Evolutionary conservation across 306 rosid species (phyloP).

Genomic region (Cicer bijugum): DNA sequence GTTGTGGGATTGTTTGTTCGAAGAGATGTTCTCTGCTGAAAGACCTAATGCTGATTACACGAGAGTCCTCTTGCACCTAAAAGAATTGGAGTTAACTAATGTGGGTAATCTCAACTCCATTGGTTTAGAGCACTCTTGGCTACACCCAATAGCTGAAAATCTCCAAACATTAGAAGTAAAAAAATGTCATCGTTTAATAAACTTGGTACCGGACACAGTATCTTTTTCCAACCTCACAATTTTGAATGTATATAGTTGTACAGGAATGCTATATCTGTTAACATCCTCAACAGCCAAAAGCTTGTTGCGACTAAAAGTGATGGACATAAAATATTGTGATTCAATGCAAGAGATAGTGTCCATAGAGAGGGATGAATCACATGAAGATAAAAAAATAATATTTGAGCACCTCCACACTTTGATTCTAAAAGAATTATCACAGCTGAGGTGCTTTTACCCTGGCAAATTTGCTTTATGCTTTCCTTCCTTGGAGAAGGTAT

Average conservation of each 20-base stretch:
- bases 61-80: slow-evolving; percentile 18
- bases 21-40: slow-evolving; percentile 33
- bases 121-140: slow-evolving; percentile 42
- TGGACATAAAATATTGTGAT: slow-evolving; percentile 5
- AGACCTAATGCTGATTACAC: background rate
- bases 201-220: background rate
- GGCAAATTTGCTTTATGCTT: slow-evolving; percentile 30
- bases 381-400: background rate
- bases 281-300: slow-evolving; percentile 39
- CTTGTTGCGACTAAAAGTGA: slow-evolving; percentile 4
- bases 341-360: slow-evolving; percentile 32
- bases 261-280: background rate
- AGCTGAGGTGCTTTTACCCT: slow-evolving; percentile 33
- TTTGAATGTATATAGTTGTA: background rate
- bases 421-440: background rate
- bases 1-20: background rate
- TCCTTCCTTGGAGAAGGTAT: slow-evolving; percentile 28
- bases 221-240: slow-evolving; percentile 29
- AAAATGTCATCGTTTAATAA: background rate
- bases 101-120: background rate
- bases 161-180: slow-evolving; percentile 24
- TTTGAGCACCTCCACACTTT: slow-evolving; percentile 7
- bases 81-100: background rate
- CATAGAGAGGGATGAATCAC: background rate
- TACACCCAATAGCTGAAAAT: background rate